Evolutionary conservation across 1,139 yeast genomes (phyloP), one percentile per base, ranked within the genome.

Genomic region (Trichomonascaceae sp.): DNA sequence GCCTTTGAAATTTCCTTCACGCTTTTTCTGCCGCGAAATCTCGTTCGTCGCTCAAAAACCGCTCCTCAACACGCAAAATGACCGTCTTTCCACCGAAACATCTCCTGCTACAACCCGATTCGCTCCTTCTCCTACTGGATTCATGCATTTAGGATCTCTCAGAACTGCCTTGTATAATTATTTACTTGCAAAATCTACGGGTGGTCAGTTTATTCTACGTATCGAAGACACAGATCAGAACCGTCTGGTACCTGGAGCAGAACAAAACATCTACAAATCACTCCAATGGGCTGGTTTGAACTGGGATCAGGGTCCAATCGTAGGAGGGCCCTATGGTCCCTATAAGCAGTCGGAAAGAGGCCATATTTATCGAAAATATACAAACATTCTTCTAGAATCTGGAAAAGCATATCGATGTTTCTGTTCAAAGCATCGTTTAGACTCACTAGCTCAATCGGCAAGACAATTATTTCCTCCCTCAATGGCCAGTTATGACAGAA

Each of bases 71-170:
- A 46, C 18, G 20, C 30, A 27, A 43, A 41, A 22, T 9, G 36
- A 24, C n/a, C 19, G 6, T 19, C n/a, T 19, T 17, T 19, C 45
- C 12, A 20, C 30, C 44, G 83, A 84, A 1, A 58, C 58, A 0
- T 50, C 63, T 0, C 95, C 96, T 0, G 96, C 85, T 0, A 71
- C 96, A 59, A 89, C 98, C 1, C 74, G 99, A 61, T 93, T 93
- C 71, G 99, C 99, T 0, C 99, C 99, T 0, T 91, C 98, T 1
- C 99, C 99, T 0, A 93, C 99, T 0, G 99, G 99, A 0, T 81
- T 80, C 59, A 75, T 95, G 43, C 99, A 93, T 67, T 69, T 95
- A 55, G 99, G 99, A 0, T 90, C 98, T 0, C 69, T 95, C 50
- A 74, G 99, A 66, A 93, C 99, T 0, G 98, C 99, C 0, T 70